A percentile compares a stretch with the other conserved stretches of the same genome.
Evolutionary conservation across 495 filamentous ascomycete genomes (phyloP).

Genomic region (Penicillium ochrochloron): DNA sequence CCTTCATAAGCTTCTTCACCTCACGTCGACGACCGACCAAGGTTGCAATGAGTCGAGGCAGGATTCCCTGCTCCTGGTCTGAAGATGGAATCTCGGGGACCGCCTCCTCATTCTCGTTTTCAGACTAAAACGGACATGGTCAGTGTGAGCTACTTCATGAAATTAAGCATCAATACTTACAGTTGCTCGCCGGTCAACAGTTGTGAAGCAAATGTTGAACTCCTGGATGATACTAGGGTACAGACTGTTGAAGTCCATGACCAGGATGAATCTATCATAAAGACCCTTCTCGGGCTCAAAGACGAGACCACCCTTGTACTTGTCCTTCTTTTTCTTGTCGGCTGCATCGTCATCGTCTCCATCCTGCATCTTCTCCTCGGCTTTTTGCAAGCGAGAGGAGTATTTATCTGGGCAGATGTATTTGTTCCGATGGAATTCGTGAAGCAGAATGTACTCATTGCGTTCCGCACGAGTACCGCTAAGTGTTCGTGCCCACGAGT

Average conservation of each 20-base stretch:
- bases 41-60: constrained; percentile 87
- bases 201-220: constrained; percentile 99
- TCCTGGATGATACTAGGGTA: constrained; percentile 99
- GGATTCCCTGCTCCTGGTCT: constrained; percentile 74
- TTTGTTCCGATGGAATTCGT: constrained; percentile 94
- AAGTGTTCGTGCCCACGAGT: constrained; percentile 96
- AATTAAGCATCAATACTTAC: constrained; percentile 44
- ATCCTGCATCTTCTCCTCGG: constrained; percentile 63
- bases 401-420: constrained; percentile 97
- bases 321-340: constrained; percentile 99
- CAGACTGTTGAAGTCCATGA: constrained; percentile 99
- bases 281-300: constrained; percentile 97
- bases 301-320: constrained; percentile 96
- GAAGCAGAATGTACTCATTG: constrained; percentile 98
- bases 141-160: background rate
- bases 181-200: constrained; percentile 74
- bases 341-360: constrained; percentile 72
- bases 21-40: constrained; percentile 84
- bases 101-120: constrained; percentile 76
- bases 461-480: constrained; percentile 95
- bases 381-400: constrained; percentile 70
- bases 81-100: constrained; percentile 73
- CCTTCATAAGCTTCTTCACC: constrained; percentile 97
- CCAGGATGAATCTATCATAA: constrained; percentile 94
- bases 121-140: constrained; percentile 50